phyloP scores from a whole-genome alignment of 352 stramenopile species.

The Globisporangium nodosum region DNA sequence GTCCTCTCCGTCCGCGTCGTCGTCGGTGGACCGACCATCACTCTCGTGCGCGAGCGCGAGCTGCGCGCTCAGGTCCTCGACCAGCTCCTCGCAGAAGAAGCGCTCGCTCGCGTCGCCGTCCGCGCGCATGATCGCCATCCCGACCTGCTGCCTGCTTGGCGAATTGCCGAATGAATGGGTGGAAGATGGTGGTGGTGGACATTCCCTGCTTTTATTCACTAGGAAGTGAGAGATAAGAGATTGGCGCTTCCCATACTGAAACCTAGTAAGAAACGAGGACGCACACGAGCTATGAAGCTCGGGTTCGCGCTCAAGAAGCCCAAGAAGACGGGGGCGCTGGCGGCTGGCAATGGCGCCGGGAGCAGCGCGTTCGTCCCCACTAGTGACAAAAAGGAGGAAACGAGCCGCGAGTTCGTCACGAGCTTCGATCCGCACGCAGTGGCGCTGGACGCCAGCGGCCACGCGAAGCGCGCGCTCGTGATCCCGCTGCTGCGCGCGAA shows the following conservation, averaged over 20 bases:
- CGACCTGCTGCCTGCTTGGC: background rate
- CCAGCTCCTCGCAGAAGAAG: slow-evolving; percentile 79
- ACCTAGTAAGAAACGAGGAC: background rate
- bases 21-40: slow-evolving; percentile 1
- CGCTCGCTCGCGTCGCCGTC: slow-evolving; percentile 18
- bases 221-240: too few species aligned
- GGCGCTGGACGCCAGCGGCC: slow-evolving; percentile 17
- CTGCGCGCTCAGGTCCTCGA: slow-evolving; percentile 48
- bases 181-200: too few species aligned
- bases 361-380: slow-evolving; percentile 18
- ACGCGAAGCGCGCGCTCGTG: slow-evolving; percentile 36
- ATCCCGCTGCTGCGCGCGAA: slow-evolving; percentile 71
- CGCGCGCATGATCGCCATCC: background rate
- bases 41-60: slow-evolving; percentile 23
- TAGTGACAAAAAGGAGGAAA: slow-evolving; percentile 5
- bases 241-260: background rate
- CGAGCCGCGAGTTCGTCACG: slow-evolving; percentile 56
- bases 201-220: too few species aligned
- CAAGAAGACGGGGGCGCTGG: slow-evolving; percentile 26
- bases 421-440: slow-evolving; percentile 53
- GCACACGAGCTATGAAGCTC: slow-evolving; percentile 35
- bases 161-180: background rate
- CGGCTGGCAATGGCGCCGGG: background rate
- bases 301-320: slow-evolving; percentile 72
- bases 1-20: slow-evolving; percentile 11